Conservation (phyloP, 306 rosid genomes). For the Prunus kanzakura region DNA sequence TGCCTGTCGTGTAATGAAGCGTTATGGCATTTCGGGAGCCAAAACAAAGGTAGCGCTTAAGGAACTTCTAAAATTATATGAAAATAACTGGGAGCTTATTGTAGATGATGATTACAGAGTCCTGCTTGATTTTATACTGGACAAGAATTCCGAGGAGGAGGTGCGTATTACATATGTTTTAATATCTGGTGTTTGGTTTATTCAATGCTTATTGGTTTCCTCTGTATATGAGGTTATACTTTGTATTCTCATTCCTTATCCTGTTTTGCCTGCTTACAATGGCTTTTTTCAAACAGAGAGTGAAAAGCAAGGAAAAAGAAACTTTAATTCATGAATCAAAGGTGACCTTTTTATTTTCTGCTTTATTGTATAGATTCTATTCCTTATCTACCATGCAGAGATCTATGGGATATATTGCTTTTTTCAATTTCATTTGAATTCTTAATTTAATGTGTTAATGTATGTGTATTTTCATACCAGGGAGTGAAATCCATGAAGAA, state of each 20-base stretch:
- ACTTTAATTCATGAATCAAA: neutral
- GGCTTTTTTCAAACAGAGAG: neutral
- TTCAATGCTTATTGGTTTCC: neutral
- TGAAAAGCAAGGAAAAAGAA: neutral
- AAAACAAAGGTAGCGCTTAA: slow-evolving; percentile 5
- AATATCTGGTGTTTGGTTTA: neutral
- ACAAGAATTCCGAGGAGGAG: neutral
- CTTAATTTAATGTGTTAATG: neutral
- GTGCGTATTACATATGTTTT: neutral
- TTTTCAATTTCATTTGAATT: neutral
- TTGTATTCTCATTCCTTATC: neutral
- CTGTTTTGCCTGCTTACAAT: neutral
- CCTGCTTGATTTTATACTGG: slow-evolving; percentile 5
- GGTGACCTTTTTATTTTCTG: neutral
- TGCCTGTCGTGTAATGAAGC: slow-evolving; percentile 17
- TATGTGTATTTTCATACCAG: neutral
- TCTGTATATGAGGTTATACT: neutral
- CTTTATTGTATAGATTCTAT: neutral
- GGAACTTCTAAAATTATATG: slow-evolving; percentile 14
- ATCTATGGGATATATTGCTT: neutral
- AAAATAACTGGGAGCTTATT: slow-evolving; percentile 12
- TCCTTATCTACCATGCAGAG: neutral
- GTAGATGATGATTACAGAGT: slow-evolving; percentile 12
- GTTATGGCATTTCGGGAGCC: neutral
- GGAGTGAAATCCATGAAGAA: neutral